Evolutionary conservation across 805 yeast species (phyloP).

Genomic region (Candida argentea): DNA sequence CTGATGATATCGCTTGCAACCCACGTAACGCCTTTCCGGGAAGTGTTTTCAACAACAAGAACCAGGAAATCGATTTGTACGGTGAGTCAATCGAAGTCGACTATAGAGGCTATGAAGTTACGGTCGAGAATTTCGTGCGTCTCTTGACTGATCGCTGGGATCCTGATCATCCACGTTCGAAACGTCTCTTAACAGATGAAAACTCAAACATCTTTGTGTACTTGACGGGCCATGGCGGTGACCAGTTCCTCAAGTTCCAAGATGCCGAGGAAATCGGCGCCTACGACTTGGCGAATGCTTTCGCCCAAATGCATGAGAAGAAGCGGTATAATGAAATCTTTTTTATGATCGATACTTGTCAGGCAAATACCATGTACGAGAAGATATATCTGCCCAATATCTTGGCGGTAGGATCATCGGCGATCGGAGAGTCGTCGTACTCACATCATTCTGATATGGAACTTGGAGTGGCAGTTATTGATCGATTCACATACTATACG

Average conservation of each 20-base stretch:
- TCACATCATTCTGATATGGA: conserved; percentile 95
- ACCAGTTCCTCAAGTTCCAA: conserved; percentile 92
- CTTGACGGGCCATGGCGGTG: conserved; percentile 98
- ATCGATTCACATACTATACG: conserved; percentile 87
- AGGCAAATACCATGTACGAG: conserved; percentile 96
- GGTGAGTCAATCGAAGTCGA: conserved; percentile 95
- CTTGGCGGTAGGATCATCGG: conserved; percentile 86
- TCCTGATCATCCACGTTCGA: conserved; percentile 85
- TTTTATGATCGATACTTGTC: conserved; percentile 98
- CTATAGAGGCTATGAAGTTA: conserved; percentile 94
- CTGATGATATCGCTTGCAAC: conserved; percentile 96
- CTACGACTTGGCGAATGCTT: conserved; percentile 93
- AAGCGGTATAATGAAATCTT: conserved; percentile 89
- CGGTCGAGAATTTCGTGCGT: conserved; percentile 93
- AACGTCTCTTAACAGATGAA: conserved; percentile 85
- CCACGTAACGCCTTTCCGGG: conserved; percentile 95
- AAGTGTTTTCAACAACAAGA: conserved; percentile 87
- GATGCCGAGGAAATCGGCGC: conserved; percentile 97
- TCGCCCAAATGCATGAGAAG: conserved; percentile 94
- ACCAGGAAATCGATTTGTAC: conserved; percentile 83
- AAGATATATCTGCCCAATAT: conserved; percentile 87
- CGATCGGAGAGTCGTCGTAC: conserved; percentile 78
- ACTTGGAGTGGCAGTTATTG: conserved; percentile 96
- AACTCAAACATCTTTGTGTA: conserved; percentile 89
- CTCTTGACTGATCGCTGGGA: conserved; percentile 93